Percentiles rank a stretch among this genome's conserved stretches.
Evolutionary conservation across 169 alveolate genomes (phyloP).

Genomic region (Plasmodium vivax): DNA sequence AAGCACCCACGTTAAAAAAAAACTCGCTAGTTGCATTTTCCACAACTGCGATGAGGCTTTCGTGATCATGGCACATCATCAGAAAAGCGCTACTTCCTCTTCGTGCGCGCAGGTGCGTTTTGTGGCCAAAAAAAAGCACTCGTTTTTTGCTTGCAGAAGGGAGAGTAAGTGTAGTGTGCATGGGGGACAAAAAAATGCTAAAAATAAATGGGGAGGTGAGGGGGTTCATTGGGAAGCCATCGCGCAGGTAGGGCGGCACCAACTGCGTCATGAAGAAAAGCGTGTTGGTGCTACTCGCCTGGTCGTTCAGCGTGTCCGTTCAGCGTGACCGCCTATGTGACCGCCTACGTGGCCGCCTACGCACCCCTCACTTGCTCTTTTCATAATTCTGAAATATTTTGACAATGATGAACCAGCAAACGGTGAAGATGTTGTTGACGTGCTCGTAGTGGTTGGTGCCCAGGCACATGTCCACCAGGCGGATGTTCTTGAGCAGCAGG

Average conservation of each 20-base stretch:
- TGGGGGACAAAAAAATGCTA: not conserved
- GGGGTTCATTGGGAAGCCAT: not conserved
- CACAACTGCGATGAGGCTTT: not conserved
- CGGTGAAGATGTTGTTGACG: slow-evolving; percentile 63
- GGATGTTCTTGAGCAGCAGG: slow-evolving; percentile 65
- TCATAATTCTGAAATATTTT: slow-evolving; percentile 74
- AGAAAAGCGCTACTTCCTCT: not conserved
- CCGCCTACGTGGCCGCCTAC: no score
- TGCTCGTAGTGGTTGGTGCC: slow-evolving; percentile 61
- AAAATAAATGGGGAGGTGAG: not conserved
- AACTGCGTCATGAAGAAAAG: not conserved
- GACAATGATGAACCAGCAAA: slow-evolving; percentile 71
- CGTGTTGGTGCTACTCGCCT: not conserved
- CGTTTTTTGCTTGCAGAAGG: not conserved
- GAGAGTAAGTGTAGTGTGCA: not conserved
- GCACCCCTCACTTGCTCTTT: slow-evolving; percentile 18
- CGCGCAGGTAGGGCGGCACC: not conserved
- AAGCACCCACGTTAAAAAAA: not conserved
- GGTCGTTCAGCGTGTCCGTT: not conserved
- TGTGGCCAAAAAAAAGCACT: not conserved
- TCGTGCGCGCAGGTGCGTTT: not conserved
- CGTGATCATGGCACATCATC: not conserved
- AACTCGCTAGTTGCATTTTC: not conserved
- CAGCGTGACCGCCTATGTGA: not conserved
- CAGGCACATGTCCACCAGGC: slow-evolving; percentile 29